These are phyloP conservation scores for Alternaria gaisen DNA, from an alignment of 2,329 filamentous ascomycete genomes.

Conservation along the genomic window DNA sequence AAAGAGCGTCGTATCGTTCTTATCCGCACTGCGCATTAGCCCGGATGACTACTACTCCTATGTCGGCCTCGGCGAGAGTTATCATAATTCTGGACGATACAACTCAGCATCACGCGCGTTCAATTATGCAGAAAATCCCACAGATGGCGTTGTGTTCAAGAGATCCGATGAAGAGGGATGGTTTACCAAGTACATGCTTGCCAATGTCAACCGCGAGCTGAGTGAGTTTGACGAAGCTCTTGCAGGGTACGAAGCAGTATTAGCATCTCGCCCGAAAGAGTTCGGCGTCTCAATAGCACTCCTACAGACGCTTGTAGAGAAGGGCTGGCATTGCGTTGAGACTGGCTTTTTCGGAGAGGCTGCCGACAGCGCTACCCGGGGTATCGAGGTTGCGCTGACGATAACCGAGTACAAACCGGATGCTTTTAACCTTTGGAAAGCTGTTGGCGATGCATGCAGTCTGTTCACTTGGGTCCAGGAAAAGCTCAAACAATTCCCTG, in stretches of 20 bases:
- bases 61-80: slow-evolving; percentile 96
- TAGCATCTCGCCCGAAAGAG: slow-evolving; percentile 73
- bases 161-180: slow-evolving; percentile 75
- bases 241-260: slow-evolving; percentile 75
- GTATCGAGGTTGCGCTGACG: slow-evolving; percentile 71
- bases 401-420: slow-evolving; percentile 69
- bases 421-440: slow-evolving; percentile 96
- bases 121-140: slow-evolving; percentile 80
- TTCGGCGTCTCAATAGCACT: slow-evolving; percentile 88
- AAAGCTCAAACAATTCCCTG: slow-evolving; percentile 70
- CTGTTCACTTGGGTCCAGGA: slow-evolving; percentile 82
- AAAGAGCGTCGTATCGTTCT: slow-evolving; percentile 89
- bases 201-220: slow-evolving; percentile 90
- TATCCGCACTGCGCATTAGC: slow-evolving; percentile 83
- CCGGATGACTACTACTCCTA: slow-evolving; percentile 94
- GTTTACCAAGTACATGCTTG: slow-evolving; percentile 97
- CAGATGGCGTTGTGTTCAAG: slow-evolving; percentile 65
- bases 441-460: slow-evolving; percentile 85
- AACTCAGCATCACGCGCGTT: slow-evolving; percentile 95
- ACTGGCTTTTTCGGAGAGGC: slow-evolving; percentile 89
- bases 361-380: slow-evolving; percentile 72
- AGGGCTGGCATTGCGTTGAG: slow-evolving; percentile 77
- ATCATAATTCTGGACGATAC: slow-evolving; percentile 91
- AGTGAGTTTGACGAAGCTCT: slow-evolving; percentile 90
- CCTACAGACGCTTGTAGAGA: slow-evolving; percentile 87